Evolutionary conservation across 352 stramenopile species (phyloP), one percentile per base, ranked within the genome.

Genomic region (Pythium inflatum): DNA sequence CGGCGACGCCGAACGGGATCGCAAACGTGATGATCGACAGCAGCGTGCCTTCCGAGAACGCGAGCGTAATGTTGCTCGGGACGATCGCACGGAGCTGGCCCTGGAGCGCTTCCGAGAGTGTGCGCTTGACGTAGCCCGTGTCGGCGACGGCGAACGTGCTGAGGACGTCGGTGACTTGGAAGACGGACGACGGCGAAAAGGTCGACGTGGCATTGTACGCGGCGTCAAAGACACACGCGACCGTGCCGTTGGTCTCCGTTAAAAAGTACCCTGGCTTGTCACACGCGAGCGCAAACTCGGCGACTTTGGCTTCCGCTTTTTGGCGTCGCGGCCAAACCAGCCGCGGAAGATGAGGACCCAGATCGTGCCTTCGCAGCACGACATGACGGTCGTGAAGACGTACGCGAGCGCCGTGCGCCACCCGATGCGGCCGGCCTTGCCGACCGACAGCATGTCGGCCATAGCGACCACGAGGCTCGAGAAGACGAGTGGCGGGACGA

Each of bases 401-500:
- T 78, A 81, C 27, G 56, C 49, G 2, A 73, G 6, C 8, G 25
- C 57, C 31, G 79, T 87, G 53, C 73, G 76, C 61, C 74, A 68
- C 30, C 76, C 75, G 33, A 82, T 73, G 11, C 57, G 50, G 5
- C 65, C 66, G 45, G 74, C 75, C 43, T 83, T 82, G 43, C 76
- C 74, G 7, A 73, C 65, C 28, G 68, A 51, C 49, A 85, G 41
- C 63, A 84, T 75, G 25, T 87, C 77, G 40, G 67, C 78, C 46
- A 87, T 79, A 43, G 65, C 76, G 12, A 71, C 63, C 20, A 80
- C 46, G 14, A 85, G 66, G 16, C 55, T 73, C 46, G 60, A 80
- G 61, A 87, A 83, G 14, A 87, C 73, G 50, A 85, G 68, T 49
- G 80, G 77, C 36, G 70, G 62, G 45, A 87, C 74, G 27, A 83